Conservation (phyloP, 2,329 filamentous ascomycete species). For the Talaromyces sp. region DNA sequence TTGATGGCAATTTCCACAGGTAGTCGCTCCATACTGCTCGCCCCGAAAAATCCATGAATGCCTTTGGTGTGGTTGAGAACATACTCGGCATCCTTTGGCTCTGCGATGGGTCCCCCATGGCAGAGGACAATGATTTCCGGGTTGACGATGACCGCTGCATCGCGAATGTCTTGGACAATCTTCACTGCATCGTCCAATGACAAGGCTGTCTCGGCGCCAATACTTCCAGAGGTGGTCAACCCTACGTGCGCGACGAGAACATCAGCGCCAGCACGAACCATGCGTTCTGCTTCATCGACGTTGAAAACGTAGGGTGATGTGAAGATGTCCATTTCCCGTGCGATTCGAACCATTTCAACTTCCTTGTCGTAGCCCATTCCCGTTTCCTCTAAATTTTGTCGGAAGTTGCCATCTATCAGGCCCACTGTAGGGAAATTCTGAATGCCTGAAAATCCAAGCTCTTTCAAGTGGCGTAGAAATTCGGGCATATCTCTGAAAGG, state of each 20-base stretch:
- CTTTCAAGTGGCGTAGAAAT: conserved; percentile 59
- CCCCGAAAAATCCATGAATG: conserved; percentile 69
- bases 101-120: conserved; percentile 66
- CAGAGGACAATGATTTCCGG: conserved; percentile 63
- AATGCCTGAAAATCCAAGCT: conserved; percentile 63
- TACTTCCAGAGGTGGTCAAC: conserved; percentile 60
- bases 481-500: conserved; percentile 61
- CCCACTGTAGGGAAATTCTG: conserved; percentile 74
- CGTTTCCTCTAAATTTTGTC: conserved; percentile 66
- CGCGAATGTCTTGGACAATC: conserved; percentile 60
- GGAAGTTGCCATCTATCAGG: conserved; percentile 64
- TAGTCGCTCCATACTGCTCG: conserved; percentile 64
- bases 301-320: conserved; percentile 70
- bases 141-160: conserved; percentile 56
- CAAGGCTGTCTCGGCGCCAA: conserved; percentile 61
- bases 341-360: conserved; percentile 62
- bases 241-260: conserved; percentile 67
- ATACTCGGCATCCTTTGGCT: conserved; percentile 60
- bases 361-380: conserved; percentile 66
- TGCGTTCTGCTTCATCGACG: conserved; percentile 57
- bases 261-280: conserved; percentile 64
- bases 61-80: conserved; percentile 59
- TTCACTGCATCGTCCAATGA: conserved; percentile 61
- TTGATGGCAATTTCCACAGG: conserved; percentile 65
- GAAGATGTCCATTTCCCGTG: conserved; percentile 57